A percentile compares a stretch with the other conserved stretches of the same genome.
Conservation (phyloP, 2,329 filamentous ascomycete species). For the Colletotrichum endophyticum region DNA sequence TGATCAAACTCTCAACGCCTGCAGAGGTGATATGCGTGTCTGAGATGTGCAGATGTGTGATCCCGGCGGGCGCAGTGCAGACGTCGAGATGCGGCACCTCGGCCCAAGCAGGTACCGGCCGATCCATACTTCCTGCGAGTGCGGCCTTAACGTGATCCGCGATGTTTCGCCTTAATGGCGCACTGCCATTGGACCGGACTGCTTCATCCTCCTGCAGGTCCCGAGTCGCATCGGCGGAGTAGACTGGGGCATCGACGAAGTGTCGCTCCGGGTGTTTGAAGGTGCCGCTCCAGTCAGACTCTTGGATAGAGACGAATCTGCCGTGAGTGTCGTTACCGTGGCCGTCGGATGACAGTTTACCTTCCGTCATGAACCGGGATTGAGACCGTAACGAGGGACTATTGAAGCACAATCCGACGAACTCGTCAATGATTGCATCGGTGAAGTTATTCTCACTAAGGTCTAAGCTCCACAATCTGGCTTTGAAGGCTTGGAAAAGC, state of each 20-base stretch:
- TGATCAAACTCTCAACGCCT: conserved; percentile 49
- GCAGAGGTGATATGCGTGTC: conserved; percentile 50
- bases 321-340: conserved; percentile 40
- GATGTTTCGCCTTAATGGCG: conserved; percentile 34
- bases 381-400: conserved; percentile 35
- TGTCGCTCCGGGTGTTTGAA: conserved; percentile 54
- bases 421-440: conserved; percentile 42
- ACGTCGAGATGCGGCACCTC: conserved; percentile 25
- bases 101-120: neutral
- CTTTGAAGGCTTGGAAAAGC: conserved; percentile 37
- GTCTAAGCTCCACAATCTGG: conserved; percentile 63
- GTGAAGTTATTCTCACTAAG: conserved; percentile 56
- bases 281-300: conserved; percentile 48
- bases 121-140: conserved; percentile 9
- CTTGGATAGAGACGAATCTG: conserved; percentile 48
- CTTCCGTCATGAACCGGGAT: conserved; percentile 50
- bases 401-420: conserved; percentile 38
- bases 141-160: conserved; percentile 32
- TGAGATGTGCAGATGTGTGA: conserved; percentile 62
- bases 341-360: conserved; percentile 37
- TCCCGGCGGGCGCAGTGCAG: conserved; percentile 30
- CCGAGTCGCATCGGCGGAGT: conserved; percentile 31
- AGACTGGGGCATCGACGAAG: conserved; percentile 53
- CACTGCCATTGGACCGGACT: conserved; percentile 33
- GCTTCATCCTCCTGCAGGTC: conserved; percentile 29